Percentiles rank a stretch among this genome's conserved stretches.
Evolutionary conservation across 176 grass and related monocot genomes (phyloP).

Genomic region (Zea mays): DNA sequence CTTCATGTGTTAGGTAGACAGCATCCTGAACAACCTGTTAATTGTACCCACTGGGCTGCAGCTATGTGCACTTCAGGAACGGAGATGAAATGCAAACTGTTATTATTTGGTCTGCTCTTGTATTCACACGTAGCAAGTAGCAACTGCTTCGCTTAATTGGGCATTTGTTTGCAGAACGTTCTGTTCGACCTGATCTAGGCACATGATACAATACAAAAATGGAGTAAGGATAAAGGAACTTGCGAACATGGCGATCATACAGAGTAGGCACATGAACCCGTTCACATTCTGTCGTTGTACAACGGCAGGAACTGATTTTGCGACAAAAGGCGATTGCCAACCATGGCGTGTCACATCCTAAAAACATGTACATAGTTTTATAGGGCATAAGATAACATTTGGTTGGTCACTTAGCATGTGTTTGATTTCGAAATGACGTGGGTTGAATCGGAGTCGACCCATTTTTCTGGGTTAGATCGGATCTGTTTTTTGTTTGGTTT

Average conservation of each 20-base stretch:
- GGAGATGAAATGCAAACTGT: constrained; percentile 22
- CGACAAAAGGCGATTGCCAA: too few species aligned
- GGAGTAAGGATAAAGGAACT: neutral
- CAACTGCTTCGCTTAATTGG: neutral
- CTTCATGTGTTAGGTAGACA: constrained; percentile 33
- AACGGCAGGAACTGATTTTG: neutral
- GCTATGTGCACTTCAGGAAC: constrained; percentile 2
- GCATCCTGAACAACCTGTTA: constrained; percentile 16
- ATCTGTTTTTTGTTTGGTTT: too few species aligned
- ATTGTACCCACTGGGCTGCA: neutral
- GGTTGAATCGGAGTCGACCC: too few species aligned
- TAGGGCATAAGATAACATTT: neutral
- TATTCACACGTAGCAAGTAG: neutral
- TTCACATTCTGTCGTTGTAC: neutral
- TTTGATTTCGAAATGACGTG: too few species aligned
- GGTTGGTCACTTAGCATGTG: neutral
- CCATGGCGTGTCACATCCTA: constrained; percentile 8
- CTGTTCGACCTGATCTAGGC: neutral
- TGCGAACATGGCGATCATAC: neutral
- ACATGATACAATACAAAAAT: too few species aligned
- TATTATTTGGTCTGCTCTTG: neutral
- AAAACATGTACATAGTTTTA: constrained; percentile 1
- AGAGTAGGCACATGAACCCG: neutral
- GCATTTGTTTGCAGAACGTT: neutral
- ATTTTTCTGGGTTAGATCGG: too few species aligned